Percentiles rank a stretch among this genome's conserved stretches.
Conservation (phyloP, 805 yeast genomes). For the Spathaspora passalidarum region DNA sequence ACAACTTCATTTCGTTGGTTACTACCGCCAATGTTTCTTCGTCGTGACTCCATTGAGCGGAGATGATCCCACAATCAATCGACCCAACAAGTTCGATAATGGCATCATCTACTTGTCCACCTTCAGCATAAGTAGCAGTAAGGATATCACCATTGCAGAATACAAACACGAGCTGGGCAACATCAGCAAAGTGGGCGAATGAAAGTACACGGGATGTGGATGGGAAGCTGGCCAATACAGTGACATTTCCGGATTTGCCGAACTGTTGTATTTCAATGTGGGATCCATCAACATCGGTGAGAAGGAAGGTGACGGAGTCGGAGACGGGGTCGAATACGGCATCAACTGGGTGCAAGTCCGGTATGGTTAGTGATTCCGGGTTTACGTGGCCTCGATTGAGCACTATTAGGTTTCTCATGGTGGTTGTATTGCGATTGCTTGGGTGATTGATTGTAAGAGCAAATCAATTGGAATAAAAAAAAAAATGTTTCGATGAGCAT, state of each 20-base stretch:
- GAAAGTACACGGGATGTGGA: slow-evolving; percentile 41
- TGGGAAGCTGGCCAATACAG: slow-evolving; percentile 61
- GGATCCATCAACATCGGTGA: slow-evolving; percentile 52
- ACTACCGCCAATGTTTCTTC: slow-evolving; percentile 79
- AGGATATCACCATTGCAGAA: slow-evolving; percentile 75
- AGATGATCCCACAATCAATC: slow-evolving; percentile 68
- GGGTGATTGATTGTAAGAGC: not conserved
- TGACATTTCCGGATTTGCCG: slow-evolving; percentile 58
- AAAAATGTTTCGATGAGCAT: not conserved
- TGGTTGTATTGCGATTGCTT: not conserved
- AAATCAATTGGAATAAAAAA: not conserved
- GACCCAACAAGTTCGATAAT: slow-evolving; percentile 78
- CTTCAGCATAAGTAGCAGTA: slow-evolving; percentile 52
- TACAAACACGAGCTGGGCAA: slow-evolving; percentile 62
- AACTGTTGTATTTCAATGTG: slow-evolving; percentile 75
- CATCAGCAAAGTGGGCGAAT: slow-evolving; percentile 69
- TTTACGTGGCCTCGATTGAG: slow-evolving; percentile 53
- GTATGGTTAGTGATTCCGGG: slow-evolving; percentile 56
- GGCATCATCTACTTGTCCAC: slow-evolving; percentile 43
- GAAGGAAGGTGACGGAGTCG: slow-evolving; percentile 66
- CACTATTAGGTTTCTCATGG: slow-evolving; percentile 50
- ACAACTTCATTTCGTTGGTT: slow-evolving; percentile 57
- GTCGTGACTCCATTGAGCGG: slow-evolving; percentile 87
- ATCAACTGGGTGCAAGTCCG: slow-evolving; percentile 55
- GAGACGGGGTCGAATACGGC: slow-evolving; percentile 69